Evolutionary conservation across 148 eudicot genomes (phyloP), one percentile per base, ranked within the genome.

Genomic region (Polygonum aviculare): DNA sequence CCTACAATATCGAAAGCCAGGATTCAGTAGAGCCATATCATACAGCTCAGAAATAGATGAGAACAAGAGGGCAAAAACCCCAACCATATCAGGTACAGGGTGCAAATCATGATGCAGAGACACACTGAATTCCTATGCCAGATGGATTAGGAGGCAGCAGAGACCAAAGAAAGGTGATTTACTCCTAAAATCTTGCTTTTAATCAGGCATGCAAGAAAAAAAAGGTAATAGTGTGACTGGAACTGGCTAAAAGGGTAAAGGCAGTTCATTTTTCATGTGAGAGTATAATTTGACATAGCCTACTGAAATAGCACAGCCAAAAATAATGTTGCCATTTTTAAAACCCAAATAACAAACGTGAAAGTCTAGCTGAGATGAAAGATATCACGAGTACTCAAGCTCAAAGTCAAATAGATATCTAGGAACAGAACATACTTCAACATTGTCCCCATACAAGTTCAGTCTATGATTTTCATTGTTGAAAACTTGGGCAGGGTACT

Each of bases 401-500:
- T 11, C 38, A 65, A 14, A 35, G 70, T 8, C 44, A 65, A 65
- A 60, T 12, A 16, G 65, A 62, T 26, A 31, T 15, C 69, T 19
- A 54, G 75, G 48, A 78, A 76, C 45, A 75, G 69, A 69, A 54
- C 78, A 60, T 79, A 90, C 98, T 96, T 94, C 98, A 52, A 92
- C 98, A 77, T 94, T 94, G 83, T 94, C 96, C 19, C 98, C 98
- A 80, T 94, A 94, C 87, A 94, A 84, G 79, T 94, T 94, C 77
- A 92, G 97, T 77, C 82, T 83, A 81, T 94, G 98, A 77, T 94
- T 94, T 80, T 94, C 97, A 84, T 94, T 94, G 90, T 94, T 94
- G 84, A 94, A 94, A 77, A 94, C 98, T 84, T 92, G 98, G 35
- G 98, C 98, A 79, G 98, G 97, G 80, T 90, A 89, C 80, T 92